Evolutionary conservation across 208 protist species (phyloP), one percentile per base, ranked within the genome.

Genomic region (Wallacemonas sp.): DNA sequence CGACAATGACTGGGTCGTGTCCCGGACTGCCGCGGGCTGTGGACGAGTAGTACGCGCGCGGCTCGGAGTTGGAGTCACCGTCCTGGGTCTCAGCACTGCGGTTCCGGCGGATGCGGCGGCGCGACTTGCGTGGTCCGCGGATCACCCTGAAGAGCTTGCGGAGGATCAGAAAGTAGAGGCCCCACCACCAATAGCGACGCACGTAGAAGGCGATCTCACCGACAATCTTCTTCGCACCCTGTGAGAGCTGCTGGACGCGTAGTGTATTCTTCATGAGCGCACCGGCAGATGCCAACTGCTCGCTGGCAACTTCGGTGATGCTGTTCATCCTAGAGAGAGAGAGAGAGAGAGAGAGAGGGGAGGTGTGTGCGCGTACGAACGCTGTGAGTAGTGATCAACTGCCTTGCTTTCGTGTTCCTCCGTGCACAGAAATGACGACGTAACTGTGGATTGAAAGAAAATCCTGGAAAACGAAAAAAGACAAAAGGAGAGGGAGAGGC

Each of bases 101-200:
- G 22, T 4, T 0, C 16, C 52, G 52, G 52, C 52, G 52, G 31
- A 4, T 22, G 31, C 39, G 52, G 22, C 52, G 52, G 14, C 52
- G 52, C n/a, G 52, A 59, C 4, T 38, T 32, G 20, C 25, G 4
- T n/a, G 57, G 57, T 8, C 57, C 57, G 29, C 57, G 57, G 29
- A 64, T 64, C 18, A 64, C 42, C 25, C 76, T 67, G 48, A 71
- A 74, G 1, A 82, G 52, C 59, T 82, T 82, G 11, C 71, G 64
- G 25, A 77, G 14, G 59, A 77, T 66, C 25, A 82, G 29, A 50
- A 77, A 82, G 64, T 82, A 82, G 12, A 82, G 41, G 1, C n/a
- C 65, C 59, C 65, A 74, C 42, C 38, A 57, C 71, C 70, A 77
- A 61, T 82, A 82, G 23, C 72, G 71, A 8, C 67, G 42, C 7